phyloP scores from a whole-genome alignment of 768 basidiomycete species.

The Leccinum rimulosum region DNA sequence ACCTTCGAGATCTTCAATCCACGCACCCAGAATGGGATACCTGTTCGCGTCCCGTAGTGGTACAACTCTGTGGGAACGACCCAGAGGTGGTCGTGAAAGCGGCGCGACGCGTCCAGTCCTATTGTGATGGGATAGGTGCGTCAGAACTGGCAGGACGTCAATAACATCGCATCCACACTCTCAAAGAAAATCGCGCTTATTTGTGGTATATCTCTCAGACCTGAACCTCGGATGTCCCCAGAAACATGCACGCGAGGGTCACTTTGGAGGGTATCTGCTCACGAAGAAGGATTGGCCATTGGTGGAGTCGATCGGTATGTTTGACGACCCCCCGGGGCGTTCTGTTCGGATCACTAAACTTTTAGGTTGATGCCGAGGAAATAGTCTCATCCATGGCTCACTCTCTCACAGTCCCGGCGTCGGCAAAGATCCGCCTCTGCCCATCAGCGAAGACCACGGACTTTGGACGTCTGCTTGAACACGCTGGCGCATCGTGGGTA shows the following conservation, averaged over 20 bases:
- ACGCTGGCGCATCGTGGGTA: slow-evolving; percentile 67
- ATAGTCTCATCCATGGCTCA: slow-evolving; percentile 63
- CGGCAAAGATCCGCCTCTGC: slow-evolving; percentile 61
- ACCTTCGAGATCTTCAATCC: slow-evolving; percentile 52
- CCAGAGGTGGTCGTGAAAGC: slow-evolving; percentile 59
- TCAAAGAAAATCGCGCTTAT: neutral
- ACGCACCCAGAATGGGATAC: slow-evolving; percentile 15
- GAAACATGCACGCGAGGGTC: slow-evolving; percentile 60
- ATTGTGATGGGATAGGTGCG: slow-evolving; percentile 72
- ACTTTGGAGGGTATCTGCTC: slow-evolving; percentile 76
- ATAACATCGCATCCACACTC: neutral
- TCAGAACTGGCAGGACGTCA: neutral
- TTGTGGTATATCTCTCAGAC: slow-evolving; percentile 42
- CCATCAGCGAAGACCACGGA: slow-evolving; percentile 53
- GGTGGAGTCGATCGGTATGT: slow-evolving; percentile 59
- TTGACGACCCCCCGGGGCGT: neutral
- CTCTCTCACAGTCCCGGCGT: slow-evolving; percentile 62
- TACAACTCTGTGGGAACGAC: slow-evolving; percentile 73
- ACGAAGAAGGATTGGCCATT: slow-evolving; percentile 70
- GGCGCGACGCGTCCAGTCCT: slow-evolving; percentile 53
- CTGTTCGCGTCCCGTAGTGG: slow-evolving; percentile 52
- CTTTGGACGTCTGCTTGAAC: slow-evolving; percentile 56
- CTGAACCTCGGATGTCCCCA: slow-evolving; percentile 83
- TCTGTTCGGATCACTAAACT: neutral
- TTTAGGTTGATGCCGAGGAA: neutral